Evolutionary conservation across 106 monocot genomes (phyloP).

Genomic region (Apostasia ramifera): DNA sequence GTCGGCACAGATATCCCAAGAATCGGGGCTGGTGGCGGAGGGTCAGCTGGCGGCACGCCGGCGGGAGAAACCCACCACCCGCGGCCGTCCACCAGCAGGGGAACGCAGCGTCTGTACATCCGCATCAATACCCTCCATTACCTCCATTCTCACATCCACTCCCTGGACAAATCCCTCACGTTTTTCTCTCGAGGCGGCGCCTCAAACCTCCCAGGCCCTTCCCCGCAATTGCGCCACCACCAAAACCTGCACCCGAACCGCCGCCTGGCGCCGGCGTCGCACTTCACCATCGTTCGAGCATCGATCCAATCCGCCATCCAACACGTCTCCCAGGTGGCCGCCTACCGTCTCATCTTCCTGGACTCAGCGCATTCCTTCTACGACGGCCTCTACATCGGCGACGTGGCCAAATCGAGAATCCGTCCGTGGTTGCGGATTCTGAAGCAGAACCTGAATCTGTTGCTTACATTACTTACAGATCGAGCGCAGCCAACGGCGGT

Average conservation of each 20-base stretch:
- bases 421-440: slow-evolving; percentile 30
- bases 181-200: slow-evolving; percentile 23
- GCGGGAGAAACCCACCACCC: slow-evolving; percentile 28
- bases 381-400: slow-evolving; percentile 35
- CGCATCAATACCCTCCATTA: slow-evolving; percentile 75
- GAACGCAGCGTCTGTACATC: slow-evolving; percentile 66
- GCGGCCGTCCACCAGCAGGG: slow-evolving; percentile 55
- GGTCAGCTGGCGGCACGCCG: neutral
- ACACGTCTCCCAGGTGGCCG: slow-evolving; percentile 53
- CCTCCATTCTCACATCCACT: slow-evolving; percentile 37
- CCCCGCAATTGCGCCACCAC: slow-evolving; percentile 10
- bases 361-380: slow-evolving; percentile 49
- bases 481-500: slow-evolving; percentile 43
- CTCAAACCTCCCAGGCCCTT: slow-evolving; percentile 10
- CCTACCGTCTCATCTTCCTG: slow-evolving; percentile 64
- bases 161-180: slow-evolving; percentile 52
- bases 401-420: slow-evolving; percentile 30
- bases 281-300: slow-evolving; percentile 39
- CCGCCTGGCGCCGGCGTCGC: slow-evolving; percentile 23
- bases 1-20: slow-evolving; percentile 8
- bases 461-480: slow-evolving; percentile 32
- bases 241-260: slow-evolving; percentile 12
- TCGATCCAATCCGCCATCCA: slow-evolving; percentile 35
- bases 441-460: slow-evolving; percentile 45
- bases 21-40: neutral